Percentiles rank a stretch among this genome's conserved stretches.
Conservation (phyloP, 2,329 filamentous ascomycete species). For the Calonectria pseudoturangicola region DNA sequence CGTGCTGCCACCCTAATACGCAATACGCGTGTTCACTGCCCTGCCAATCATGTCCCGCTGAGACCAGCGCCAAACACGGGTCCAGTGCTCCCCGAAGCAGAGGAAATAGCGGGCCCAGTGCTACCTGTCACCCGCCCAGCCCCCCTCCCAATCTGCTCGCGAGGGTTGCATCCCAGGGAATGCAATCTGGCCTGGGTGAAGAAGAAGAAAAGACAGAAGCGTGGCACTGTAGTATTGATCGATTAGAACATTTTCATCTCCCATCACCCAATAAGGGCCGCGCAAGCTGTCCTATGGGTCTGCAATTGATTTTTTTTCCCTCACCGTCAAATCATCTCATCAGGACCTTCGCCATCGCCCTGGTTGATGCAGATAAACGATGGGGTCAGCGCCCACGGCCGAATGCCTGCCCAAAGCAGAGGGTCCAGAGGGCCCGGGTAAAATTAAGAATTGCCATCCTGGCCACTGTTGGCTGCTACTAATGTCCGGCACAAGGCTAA, state of each 20-base stretch:
- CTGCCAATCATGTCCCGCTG: slow-evolving; percentile 9
- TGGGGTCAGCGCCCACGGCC: not conserved
- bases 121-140: slow-evolving; percentile 26
- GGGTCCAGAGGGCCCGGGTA: not conserved
- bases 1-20: not conserved
- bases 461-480: not conserved
- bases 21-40: slow-evolving; percentile 14
- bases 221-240: too few species aligned
- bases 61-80: slow-evolving; percentile 15
- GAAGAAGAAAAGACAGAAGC: not conserved
- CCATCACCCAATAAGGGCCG: not conserved
- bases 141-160: slow-evolving; percentile 1
- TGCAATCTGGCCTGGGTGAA: not conserved
- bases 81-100: not conserved
- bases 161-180: slow-evolving; percentile 18
- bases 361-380: slow-evolving; percentile 32
- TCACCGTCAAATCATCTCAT: slow-evolving; percentile 5
- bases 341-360: slow-evolving; percentile 2
- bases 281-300: slow-evolving; percentile 1
- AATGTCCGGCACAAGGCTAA: slow-evolving; percentile 5
- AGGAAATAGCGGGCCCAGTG: slow-evolving; percentile 12
- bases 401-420: not conserved
- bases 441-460: slow-evolving; percentile 32
- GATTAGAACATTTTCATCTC: too few species aligned
- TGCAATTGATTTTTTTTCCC: not conserved